Base-by-base conservation (phyloP, 2,329 filamentous ascomycete genomes). In the Claviceps sp. region DNA sequence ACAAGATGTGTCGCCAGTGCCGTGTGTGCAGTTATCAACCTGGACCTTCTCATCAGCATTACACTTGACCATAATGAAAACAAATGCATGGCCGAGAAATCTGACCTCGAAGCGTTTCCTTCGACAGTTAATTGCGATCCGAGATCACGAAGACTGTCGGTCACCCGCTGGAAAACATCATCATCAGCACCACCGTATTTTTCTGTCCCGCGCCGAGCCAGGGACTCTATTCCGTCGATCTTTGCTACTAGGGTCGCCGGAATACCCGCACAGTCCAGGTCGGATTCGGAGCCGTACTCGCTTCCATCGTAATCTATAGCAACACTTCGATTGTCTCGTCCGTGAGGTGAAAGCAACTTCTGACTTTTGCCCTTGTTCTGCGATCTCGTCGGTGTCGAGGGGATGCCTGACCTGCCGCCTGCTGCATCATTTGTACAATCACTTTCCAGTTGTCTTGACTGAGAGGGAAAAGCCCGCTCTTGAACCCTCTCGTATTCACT, bases 21-120 rank as follows among this genome's bases (percentile, higher is more conserved):
- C 30, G 84, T 80, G 65, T 89, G 84, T 37, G 85, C 82, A 44
- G 85, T 89, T 63, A 87, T 86, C 56, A 89, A 71, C 61, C 85
- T 89, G 26, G 11, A 60, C 30, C n/a, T 40, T 44, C 9, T 34
- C 9, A 36, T 52, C 44, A 49, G 38, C 16, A 47, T 38, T 6
- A 22, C 7, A 38, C 26, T 34, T 45, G 2, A 20, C 30, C 16
- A 20, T 30, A 6, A 34, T 20, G 37, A 6, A 34, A 42, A 8
- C 34, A 37, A 9, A 11, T n/a, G 7, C 26, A 5, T 13, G 34
- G 20, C 16, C 20, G 22, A 6, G n/a, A 26, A 5, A 44, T 48
- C 70, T 62, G 65, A 85, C 84, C 85, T 79, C 46, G 84, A 84
- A 44, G 84, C 79, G 59, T 81, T 83, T 42, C 82, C 81, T 66